Base-by-base conservation (phyloP, 1,284 basidiomycete species). In the Puccinia polysora region DNA sequence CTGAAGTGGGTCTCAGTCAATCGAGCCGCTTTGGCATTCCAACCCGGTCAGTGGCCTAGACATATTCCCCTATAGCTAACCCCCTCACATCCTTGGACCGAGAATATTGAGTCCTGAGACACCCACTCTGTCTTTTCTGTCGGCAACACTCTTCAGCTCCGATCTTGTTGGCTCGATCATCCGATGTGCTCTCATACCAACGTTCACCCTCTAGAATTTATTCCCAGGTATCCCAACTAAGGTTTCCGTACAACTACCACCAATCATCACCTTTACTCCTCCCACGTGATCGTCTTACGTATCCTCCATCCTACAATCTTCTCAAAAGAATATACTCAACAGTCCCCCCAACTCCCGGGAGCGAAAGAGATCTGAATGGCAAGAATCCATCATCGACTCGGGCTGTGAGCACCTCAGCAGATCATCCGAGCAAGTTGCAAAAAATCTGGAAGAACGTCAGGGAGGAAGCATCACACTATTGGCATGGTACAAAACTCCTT, bases 401-500 rank as follows among this genome's bases (percentile, higher is more conserved):
- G 18, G 23, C 30, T 15, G 5, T 36, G 7, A 32, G 43, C 25
- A 36, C 60, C 3, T 8, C 60, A 5, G 36, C 30, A 20, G 60
- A 50, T 34, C 45, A 63, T 10, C n/a, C 32, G 34, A 64, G 45
- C 38, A 60, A 43, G 23, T 15, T 72, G n/a, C 69, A 72, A 50
- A 77, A 79, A 30, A 74, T 80, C 8, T 97, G 95, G 95, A 89
- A 88, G 76, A 90, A 87, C 77, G 87, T 97, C 76, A 99, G 97
- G 83, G 90, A 97, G 78, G 95, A 97, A 81, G 93, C 88, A 0
- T 85, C 86, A 73, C 96, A 99, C 80, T 99, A 98, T 80, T 98
- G 95, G 94, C 88, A 93, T 76, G 95, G 96, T 15, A 86, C 91
- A 6, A 97, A 97, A 80, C 86, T 98, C 8, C 84, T 98, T 43